Evolutionary conservation across 768 basidiomycete species (phyloP), one percentile per base, ranked within the genome.

Genomic region (Mycena amicta): DNA sequence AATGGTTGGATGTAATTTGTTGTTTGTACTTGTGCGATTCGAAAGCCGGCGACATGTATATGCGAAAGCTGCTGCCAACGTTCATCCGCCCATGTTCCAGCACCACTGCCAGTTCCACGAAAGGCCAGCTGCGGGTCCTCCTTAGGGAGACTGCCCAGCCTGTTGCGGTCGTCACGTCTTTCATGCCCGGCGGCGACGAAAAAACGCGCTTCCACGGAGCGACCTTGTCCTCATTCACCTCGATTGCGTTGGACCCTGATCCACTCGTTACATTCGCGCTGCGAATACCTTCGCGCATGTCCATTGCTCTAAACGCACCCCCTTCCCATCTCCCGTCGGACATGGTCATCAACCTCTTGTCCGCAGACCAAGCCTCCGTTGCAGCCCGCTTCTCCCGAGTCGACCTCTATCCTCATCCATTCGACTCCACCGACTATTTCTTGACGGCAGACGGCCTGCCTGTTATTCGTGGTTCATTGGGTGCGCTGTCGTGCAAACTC

Each of bases 181-280:
- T 80, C 64, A 81, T 89, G 76, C 84, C 80, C n/a, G 18, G 12
- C n/a, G 43, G 15, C 5, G 47, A 49, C 60, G 68, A 22, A 41
- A 60, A 41, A 49, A 64, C 49, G 40, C 52, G 31, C 53, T 93
- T 83, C 67, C 95, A 97, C 71, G 95, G 95, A 63, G 93, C 94
- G 22, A 98, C 95, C 1, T 80, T 98, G 29, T 95, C 95, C 8
- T 96, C 94, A 1, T 94, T 98, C 70, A 86, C 93, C 22, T 94
- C 93, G 27, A 86, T 98, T 67, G 86, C 95, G 2, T 85, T 98
- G 80, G 85, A 93, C 63, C 95, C 95, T 2, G 77, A 86, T 63
- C 93, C 95, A 0, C 83, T 97, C 56, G 83, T 98, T 67, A 83
- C 93, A 0, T 98, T 98, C 71, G 89, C 94, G 18, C 81, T 98